Conservation (phyloP, 2,329 filamentous ascomycete genomes). For the Achaetomium macrosporum region DNA sequence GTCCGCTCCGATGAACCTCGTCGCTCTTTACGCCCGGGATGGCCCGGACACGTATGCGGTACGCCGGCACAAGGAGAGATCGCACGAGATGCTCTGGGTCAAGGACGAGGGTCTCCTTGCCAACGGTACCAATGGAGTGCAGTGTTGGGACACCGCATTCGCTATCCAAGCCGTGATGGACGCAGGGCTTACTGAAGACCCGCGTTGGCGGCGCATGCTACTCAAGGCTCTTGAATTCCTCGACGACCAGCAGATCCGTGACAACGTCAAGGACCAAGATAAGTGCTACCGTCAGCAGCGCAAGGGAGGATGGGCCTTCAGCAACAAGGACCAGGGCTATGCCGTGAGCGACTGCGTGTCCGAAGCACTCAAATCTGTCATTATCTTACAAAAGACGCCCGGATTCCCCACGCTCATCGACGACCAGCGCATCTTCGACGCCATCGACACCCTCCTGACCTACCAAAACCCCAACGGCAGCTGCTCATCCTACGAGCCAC, state of each 20-base stretch:
- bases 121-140: conserved; percentile 97
- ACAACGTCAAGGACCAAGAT: conserved; percentile 70
- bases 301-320: conserved; percentile 95
- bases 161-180: conserved; percentile 76
- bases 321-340: conserved; percentile 87
- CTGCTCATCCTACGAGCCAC: conserved; percentile 83
- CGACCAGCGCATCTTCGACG: conserved; percentile 74
- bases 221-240: conserved; percentile 76
- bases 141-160: conserved; percentile 95
- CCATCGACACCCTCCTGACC: conserved; percentile 81
- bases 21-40: conserved; percentile 78
- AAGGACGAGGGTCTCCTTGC: conserved; percentile 88
- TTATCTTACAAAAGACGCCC: conserved; percentile 71
- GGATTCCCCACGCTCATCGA: conserved; percentile 70
- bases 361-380: conserved; percentile 80
- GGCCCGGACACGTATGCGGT: conserved; percentile 70
- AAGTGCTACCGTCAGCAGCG: conserved; percentile 83
- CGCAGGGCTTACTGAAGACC: conserved; percentile 69
- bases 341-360: conserved; percentile 92
- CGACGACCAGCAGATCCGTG: conserved; percentile 84
- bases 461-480: conserved; percentile 87
- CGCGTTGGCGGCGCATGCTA: conserved; percentile 77
- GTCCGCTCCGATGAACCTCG: conserved; percentile 82
- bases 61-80: conserved; percentile 68
- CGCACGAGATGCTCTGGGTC: conserved; percentile 87